Evolutionary conservation across 148 eudicot species (phyloP), one percentile per base, ranked within the genome.

Genomic region (Amaranthus palmeri): DNA sequence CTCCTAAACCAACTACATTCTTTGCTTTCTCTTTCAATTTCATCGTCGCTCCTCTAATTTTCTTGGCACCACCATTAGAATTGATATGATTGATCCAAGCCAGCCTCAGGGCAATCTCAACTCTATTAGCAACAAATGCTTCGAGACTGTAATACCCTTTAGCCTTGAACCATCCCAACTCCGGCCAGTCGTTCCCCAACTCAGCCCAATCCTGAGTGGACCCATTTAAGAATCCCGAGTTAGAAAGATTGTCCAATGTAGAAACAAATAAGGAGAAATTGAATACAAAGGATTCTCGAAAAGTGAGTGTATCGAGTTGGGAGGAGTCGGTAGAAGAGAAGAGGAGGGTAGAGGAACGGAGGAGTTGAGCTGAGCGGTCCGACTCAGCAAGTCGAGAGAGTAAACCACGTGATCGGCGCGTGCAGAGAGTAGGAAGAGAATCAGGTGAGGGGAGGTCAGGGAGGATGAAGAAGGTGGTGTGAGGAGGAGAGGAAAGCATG

Each of bases 71-170:
- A 78, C 67, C 77, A 72, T 42, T 78, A 76, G 79, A 25, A 25
- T 25, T 25, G 36, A 25, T 85, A 79, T 73, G 70, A 82, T 81
- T 85, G 85, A 95, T 68, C 99, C 99, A 95, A 7, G 96, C 84
- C 74, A 91, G 61, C 68, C 92, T 77, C 85, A 95, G 82, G 0
- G 97, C 93, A 68, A 86, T 83, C 89, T 95, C 99, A 72, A 89
- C 83, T 77, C 96, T 72, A 72, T 91, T 95, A 18, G 65, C 93
- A 68, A 89, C 85, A 47, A 91, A 95, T 10, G 82, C 97, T 79
- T 91, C 96, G 56, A 95, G 56, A 51, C 92, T 80, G 25, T 88
- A 95, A 77, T 95, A 95, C 46, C 99, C 99, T 67, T 85, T 89
- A 14, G 55, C 93, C 74, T 90, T 95, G 83, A 95, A 83, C 97